Evolutionary conservation across 2,329 filamentous ascomycete species (phyloP).

Genomic region (Dryadomyces quercus-mongolicae): DNA sequence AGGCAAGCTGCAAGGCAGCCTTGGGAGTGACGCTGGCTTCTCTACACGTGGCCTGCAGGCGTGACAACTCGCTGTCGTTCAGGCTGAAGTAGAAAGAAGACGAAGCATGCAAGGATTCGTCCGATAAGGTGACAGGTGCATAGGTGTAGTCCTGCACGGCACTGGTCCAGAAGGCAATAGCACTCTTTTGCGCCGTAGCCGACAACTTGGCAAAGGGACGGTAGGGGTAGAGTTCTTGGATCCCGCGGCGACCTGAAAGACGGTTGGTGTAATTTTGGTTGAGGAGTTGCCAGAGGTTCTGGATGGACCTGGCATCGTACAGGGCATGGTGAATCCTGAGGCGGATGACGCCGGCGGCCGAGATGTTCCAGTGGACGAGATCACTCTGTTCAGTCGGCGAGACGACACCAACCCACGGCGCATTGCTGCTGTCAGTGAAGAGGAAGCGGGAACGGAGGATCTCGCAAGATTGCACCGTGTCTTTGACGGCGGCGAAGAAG

Average conservation of each 20-base stretch:
- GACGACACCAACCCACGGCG: conserved; percentile 15
- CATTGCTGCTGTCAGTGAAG: conserved; percentile 12
- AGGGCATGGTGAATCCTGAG: conserved; percentile 14
- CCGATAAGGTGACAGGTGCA: neutral
- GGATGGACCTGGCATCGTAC: conserved; percentile 14
- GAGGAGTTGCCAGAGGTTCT: conserved; percentile 11
- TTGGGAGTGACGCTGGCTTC: conserved; percentile 10
- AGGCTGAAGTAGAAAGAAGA: conserved; percentile 8
- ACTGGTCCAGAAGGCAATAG: neutral
- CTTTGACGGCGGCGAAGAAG: conserved; percentile 12
- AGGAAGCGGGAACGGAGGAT: conserved; percentile 15
- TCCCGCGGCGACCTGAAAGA: neutral
- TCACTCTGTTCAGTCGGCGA: conserved; percentile 12
- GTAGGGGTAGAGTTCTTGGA: neutral
- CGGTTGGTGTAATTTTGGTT: conserved; percentile 8
- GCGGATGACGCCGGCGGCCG: conserved; percentile 5
- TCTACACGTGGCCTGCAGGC: conserved; percentile 10
- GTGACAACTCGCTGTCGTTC: conserved; percentile 1
- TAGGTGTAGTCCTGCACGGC: neutral
- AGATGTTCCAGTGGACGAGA: conserved; percentile 9
- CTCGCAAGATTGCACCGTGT: conserved; percentile 15
- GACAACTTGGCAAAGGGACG: neutral
- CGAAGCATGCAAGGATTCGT: conserved; percentile 2
- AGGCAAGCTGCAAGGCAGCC: conserved; percentile 13
- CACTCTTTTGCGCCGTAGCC: neutral